Evolutionary conservation across 352 stramenopile genomes (phyloP), one percentile per base, ranked within the genome.

Genomic region (Saprolegnia diclina): DNA sequence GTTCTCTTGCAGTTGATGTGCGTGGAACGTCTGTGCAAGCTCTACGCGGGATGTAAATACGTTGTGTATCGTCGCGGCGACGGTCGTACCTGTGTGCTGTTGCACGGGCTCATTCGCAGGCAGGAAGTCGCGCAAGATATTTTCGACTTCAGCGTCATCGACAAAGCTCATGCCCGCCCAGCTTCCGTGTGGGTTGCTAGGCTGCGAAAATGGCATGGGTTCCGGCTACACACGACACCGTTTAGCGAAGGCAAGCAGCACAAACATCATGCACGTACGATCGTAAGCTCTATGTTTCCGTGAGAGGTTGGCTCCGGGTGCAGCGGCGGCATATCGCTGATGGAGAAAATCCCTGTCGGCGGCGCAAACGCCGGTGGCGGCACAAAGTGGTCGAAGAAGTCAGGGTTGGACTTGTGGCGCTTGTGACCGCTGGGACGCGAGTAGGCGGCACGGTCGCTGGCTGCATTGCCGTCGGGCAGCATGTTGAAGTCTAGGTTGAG

Each of bases 401-500:
- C 63, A 26, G 63, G 63, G 40, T 56, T 69, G 7, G 63, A 69
- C 22, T 69, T 69, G 44, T 69, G 63, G 4, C 63, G 63, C 32
- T 69, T 69, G 53, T 69, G 63, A 24, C 45, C 22, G 13, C 53
- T 59, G 52, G 24, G 52, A 16, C 26, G 13, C 22, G 10, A 11
- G 35, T 29, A 19, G 56, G 35, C 4, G 56, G 35, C 18, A 35
- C 19, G 18, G 35, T 18, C 53, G 22, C 53, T 6, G 26, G 21
- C 29, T 35, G 29, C 29, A 5, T 35, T 48, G 42, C 42, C 42
- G 24, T 59, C 52, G 13, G 40, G 38, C 32, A 61, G n/a, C 26
- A 61, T 19, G 37, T 69, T 69, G 53, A 69, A 69, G 38, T 69
- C 63, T 9, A 69, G 44, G 53, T 69, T 69, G 32, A 69, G 53